Base-by-base conservation (phyloP, 495 filamentous ascomycete species). In the Trichoderma virens region DNA sequence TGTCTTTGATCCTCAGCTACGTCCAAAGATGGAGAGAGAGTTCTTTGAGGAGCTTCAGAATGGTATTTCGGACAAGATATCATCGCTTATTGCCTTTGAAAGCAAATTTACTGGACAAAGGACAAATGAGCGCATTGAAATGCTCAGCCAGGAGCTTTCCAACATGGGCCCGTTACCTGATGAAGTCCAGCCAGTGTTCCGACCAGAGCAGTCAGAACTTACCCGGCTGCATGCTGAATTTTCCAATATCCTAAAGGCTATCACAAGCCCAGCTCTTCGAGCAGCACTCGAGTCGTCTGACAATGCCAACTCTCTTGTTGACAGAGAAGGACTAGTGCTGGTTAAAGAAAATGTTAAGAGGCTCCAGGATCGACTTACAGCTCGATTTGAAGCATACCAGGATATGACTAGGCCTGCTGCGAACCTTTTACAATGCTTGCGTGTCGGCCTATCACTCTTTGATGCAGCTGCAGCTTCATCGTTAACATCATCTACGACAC, bases 1-100 rank as follows among this genome's bases (percentile, higher is more conserved):
- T 70, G 82, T 88, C 3, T 93, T 90, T 65, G 94, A 99, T 72
- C 94, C 94, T 14, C 90, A 93, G 28, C 78, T 93, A 63, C 83
- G 84, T 63, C 80, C 88, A n/a, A 82, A 87, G 43, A 77, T 98
- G 5, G 85, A 92, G 67, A 81, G 85, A 34, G 80, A 86, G 65
- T 81, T 87, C 20, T 84, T 94, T 65, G 67, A 79, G 2, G 79
- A 85, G 62, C 75, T 87, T 2, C 80, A 80, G 34, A 64, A 68
- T 8, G 78, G 80, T 34, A 69, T 97, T 16, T 71, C 78, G 25
- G 67, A 72, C 0, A 86, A 87, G 67, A 79, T 90, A 7, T 66
- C 81, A 23, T 84, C 86, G 2, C 76, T 97, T 25, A 76, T 79
- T 56, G 66, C 75, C 1, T 94, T 93, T 64, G 88, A 91, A 66